Evolutionary conservation across 192 early-diverging fungal species (phyloP).

Genomic region (Gamsiella multidivaricata): DNA sequence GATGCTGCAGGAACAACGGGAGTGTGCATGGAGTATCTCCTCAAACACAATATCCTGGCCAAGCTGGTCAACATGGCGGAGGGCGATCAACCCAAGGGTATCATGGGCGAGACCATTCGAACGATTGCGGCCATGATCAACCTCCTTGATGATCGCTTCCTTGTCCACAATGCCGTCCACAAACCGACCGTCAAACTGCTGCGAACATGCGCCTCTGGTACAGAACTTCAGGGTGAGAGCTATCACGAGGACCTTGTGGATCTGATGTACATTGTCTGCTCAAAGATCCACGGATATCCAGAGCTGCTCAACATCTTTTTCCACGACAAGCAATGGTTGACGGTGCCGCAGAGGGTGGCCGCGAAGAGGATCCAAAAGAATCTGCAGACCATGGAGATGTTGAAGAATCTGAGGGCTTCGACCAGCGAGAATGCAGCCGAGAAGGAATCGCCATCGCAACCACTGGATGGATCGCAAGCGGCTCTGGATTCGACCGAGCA

Average conservation of each 20-base stretch:
- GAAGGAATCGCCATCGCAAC: conserved; percentile 4
- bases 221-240: conserved; percentile 58
- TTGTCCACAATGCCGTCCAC: conserved; percentile 92
- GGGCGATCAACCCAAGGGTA: conserved; percentile 80
- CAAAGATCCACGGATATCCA: conserved; percentile 83
- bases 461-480: conserved; percentile 12
- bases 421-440: background rate
- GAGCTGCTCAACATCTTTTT: conserved; percentile 83
- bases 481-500: conserved; percentile 23
- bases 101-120: conserved; percentile 82
- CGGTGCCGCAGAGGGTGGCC: conserved; percentile 60
- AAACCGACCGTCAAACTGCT: conserved; percentile 84
- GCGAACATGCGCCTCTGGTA: conserved; percentile 68
- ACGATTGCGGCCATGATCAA: conserved; percentile 85
- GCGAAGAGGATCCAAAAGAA: conserved; percentile 38
- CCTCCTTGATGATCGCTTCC: conserved; percentile 86
- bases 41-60: conserved; percentile 85
- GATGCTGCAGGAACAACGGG: conserved; percentile 79
- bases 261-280: conserved; percentile 81
- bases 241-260: conserved; percentile 75
- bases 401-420: conserved; percentile 22
- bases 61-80: conserved; percentile 83
- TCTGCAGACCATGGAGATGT: conserved; percentile 44
- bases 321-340: conserved; percentile 71
- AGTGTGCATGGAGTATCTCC: conserved; percentile 90